Base-by-base conservation (phyloP, 2,329 filamentous ascomycete genomes). In the Pezicula neosporulosa region DNA sequence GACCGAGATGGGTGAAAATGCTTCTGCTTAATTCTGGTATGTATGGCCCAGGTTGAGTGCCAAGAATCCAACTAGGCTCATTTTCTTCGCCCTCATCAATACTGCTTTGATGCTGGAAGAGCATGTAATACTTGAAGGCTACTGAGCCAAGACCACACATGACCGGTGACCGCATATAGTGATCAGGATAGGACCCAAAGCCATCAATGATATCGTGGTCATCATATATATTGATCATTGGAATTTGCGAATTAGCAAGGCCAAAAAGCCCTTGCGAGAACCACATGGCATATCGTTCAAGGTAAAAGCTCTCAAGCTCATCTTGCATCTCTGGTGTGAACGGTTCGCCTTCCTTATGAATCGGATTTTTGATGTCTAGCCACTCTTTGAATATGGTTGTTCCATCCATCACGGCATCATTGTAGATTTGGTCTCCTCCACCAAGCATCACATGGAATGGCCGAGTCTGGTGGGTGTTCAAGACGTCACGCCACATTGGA, bases 371-470 rank as follows among this genome's bases (percentile, higher is more conserved):
- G 59, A 89, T 89, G 56, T 82, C 78, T 13, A 93, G 79, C 94
- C 94, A 99, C 55, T 90, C 82, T 51, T 82, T 82, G 74, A 97
- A 97, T 19, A 88, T 74, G 2, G 74, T 76, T 3, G 90, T 90
- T 53, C 96, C 78, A 42, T 83, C 77, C 71, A 89, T 87, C 16
- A 92, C 86, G 13, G 81, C 81, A 67, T 99, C 94, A 60, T 96
- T 97, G 72, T 97, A 99, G 55, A 99, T 88, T 69, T 99, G 94
- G 65, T 97, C 93, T 51, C 94, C 94, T 44, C 94, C 95, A 35
- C 94, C 95, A 59, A 99, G 81, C 94, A 99, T 99, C 49, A 96
- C 91, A 69, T 99, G 95, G 73, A 97, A 99, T 2, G 94, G 94
- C 48, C 85, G 83, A 39, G 86, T 89, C 68, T 96, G 92, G 66